phyloP scores from a whole-genome alignment of 768 basidiomycete species.

The Hortiboletus campestris region DNA sequence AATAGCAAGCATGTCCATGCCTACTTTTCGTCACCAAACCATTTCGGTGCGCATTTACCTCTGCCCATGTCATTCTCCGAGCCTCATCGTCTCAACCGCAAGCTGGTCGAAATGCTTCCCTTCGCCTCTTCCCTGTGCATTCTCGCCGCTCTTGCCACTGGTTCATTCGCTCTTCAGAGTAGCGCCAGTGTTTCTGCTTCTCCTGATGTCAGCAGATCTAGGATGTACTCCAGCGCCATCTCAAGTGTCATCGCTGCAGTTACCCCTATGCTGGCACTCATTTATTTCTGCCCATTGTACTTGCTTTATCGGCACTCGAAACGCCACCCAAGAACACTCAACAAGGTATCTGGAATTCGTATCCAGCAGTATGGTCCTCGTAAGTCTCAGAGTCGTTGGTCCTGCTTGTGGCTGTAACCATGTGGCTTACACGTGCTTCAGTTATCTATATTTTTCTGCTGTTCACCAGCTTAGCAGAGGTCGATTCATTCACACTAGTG shows the following conservation, averaged over 20 bases:
- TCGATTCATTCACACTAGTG: conserved; percentile 15
- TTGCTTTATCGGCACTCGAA: conserved; percentile 47
- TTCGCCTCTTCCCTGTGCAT: conserved; percentile 35
- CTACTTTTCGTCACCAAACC: conserved; percentile 24
- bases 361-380: conserved; percentile 54
- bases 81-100: conserved; percentile 15
- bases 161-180: conserved; percentile 31
- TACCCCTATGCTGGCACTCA: conserved; percentile 35
- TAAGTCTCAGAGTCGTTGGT: conserved; percentile 27
- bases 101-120: conserved; percentile 39
- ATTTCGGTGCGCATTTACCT: conserved; percentile 30
- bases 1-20: conserved; percentile 29
- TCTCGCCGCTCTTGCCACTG: conserved; percentile 33
- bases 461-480: conserved; percentile 47
- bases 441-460: conserved; percentile 54
- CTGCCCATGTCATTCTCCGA: conserved; percentile 11
- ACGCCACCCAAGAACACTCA: conserved; percentile 46
- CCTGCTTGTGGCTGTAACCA: neutral
- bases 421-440: conserved; percentile 28
- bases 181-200: conserved; percentile 6
- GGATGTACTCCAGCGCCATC: conserved; percentile 36
- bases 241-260: conserved; percentile 36
- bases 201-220: conserved; percentile 27
- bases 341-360: conserved; percentile 47
- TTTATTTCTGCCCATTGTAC: conserved; percentile 52